phyloP scores from a whole-genome alignment of 1,139 yeast species.

The Barnettozyma hawaiiensis region DNA sequence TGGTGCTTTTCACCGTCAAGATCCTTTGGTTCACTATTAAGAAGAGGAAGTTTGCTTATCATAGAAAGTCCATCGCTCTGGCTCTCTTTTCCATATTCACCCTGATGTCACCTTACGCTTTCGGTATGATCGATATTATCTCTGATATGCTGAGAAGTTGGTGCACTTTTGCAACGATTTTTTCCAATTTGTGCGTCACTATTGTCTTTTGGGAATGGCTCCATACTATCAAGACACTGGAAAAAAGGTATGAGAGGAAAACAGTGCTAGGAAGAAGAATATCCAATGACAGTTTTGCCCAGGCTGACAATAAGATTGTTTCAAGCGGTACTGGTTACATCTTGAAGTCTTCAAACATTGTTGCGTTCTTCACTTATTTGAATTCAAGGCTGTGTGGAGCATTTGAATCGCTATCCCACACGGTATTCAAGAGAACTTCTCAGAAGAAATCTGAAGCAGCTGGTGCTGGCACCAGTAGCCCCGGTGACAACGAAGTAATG shows the following conservation, averaged over 20 bases:
- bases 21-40: constrained; percentile 14
- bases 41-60: constrained; percentile 32
- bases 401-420: neutral
- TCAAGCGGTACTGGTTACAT: constrained; percentile 13
- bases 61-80: constrained; percentile 36
- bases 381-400: neutral
- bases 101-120: constrained; percentile 29
- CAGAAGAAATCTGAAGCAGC: neutral
- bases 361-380: constrained; percentile 11
- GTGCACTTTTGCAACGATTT: constrained; percentile 35
- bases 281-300: constrained; percentile 24
- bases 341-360: constrained; percentile 20
- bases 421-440: neutral
- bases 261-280: constrained; percentile 45
- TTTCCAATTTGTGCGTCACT: constrained; percentile 37
- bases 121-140: constrained; percentile 31
- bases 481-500: constrained; percentile 1
- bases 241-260: constrained; percentile 38
- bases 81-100: constrained; percentile 38
- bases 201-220: constrained; percentile 51
- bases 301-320: constrained; percentile 9
- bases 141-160: constrained; percentile 38
- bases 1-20: constrained; percentile 16
- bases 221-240: constrained; percentile 38
- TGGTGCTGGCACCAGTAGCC: neutral